phyloP scores from a whole-genome alignment of 164 flowering plant genomes.

The Stephania cephalantha region DNA sequence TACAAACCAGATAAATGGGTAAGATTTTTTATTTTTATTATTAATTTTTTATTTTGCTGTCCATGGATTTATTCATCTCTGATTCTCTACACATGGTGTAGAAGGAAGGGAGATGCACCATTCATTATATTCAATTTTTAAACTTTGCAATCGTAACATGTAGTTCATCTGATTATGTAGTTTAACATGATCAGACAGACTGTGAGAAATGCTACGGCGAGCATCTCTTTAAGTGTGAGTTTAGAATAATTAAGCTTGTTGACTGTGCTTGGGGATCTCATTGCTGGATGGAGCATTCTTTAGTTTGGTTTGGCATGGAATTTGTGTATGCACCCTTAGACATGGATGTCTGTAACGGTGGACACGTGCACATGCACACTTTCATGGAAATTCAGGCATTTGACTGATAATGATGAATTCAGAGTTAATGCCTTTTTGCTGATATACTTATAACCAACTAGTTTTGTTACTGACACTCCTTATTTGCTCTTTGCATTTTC shows the following conservation, averaged over 20 bases:
- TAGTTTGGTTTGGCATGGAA: too few relatives aligned
- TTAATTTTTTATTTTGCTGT: background rate
- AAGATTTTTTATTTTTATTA: background rate
- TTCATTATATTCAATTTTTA: background rate
- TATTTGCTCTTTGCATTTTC: background rate
- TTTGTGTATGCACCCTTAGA: too few relatives aligned
- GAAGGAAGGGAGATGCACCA: background rate
- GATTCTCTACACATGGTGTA: background rate
- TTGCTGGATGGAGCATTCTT: too few relatives aligned
- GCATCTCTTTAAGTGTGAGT: background rate
- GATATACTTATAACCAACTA: too few relatives aligned
- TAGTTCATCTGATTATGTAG: background rate
- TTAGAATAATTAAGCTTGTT: background rate
- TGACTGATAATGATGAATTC: too few relatives aligned
- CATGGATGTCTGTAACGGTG: too few relatives aligned
- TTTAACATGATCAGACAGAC: background rate
- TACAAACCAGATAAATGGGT: slow-evolving; percentile 93
- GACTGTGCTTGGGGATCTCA: background rate
- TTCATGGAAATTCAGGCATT: too few relatives aligned
- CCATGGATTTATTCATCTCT: background rate
- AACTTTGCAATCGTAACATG: background rate
- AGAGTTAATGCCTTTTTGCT: too few relatives aligned
- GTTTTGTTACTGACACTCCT: background rate
- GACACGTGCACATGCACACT: too few relatives aligned
- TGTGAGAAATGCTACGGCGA: background rate